phyloP scores from a whole-genome alignment of 2,329 filamentous ascomycete genomes.

The Fusarium mangiferae region DNA sequence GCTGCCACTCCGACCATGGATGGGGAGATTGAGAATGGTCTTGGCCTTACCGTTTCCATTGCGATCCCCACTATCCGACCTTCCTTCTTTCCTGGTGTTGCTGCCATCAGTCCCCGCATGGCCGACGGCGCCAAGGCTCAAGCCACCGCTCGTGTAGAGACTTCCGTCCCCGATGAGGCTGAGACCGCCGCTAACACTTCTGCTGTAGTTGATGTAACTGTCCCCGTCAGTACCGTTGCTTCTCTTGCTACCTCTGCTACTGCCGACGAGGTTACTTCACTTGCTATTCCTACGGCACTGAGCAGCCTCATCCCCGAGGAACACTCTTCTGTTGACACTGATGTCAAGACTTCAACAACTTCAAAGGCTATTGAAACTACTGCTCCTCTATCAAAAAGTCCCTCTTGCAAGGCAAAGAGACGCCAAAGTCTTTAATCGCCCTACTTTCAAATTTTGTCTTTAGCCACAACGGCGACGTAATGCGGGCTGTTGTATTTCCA shows the following conservation, averaged over 20 bases:
- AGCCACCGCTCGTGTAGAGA: background rate
- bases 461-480: no score
- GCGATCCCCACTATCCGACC: conserved; percentile 27
- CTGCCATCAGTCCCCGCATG: conserved; percentile 27
- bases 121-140: background rate
- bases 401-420: no score
- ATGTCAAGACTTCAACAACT: no score
- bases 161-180: background rate
- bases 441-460: no score
- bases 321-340: no score
- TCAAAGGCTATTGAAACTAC: no score
- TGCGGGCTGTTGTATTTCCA: no score
- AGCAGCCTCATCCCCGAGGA: background rate
- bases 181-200: background rate
- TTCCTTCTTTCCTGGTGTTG: conserved; percentile 26
- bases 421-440: no score
- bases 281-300: no score
- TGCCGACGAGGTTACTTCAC: fast-evolving
- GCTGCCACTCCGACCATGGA: conserved; percentile 26
- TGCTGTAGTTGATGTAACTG: background rate
- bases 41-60: conserved; percentile 29
- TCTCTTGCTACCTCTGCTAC: no score
- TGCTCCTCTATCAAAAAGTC: no score
- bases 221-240: fast-evolving
- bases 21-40: conserved; percentile 21